These are phyloP conservation scores for Quercus suber DNA, from an alignment of 306 rosid species.

Conservation along the genomic window DNA sequence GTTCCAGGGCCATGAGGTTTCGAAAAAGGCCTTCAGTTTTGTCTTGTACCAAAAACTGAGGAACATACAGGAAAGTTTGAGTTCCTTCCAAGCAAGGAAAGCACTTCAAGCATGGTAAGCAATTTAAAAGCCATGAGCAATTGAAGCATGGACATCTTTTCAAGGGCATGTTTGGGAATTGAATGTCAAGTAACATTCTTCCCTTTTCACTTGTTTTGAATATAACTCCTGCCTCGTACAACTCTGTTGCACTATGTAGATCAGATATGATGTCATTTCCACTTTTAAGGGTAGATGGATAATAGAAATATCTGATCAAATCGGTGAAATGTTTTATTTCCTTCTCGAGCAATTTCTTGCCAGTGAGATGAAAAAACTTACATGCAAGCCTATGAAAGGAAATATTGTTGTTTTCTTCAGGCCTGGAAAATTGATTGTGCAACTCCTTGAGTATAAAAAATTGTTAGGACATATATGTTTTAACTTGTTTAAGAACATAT, in stretches of 20 bases:
- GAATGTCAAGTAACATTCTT: too few species aligned
- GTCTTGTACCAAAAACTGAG: neutral
- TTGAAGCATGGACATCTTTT: neutral
- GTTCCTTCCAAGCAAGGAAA: neutral
- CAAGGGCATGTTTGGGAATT: neutral
- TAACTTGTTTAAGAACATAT: too few species aligned
- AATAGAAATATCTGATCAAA: too few species aligned
- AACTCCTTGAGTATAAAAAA: conserved; percentile 9
- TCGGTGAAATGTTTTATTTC: too few species aligned
- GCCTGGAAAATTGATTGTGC: neutral
- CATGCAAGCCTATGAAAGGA: neutral
- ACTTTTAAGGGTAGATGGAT: too few species aligned
- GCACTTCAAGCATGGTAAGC: conserved; percentile 3
- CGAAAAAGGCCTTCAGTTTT: conserved; percentile 10
- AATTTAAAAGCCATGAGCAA: neutral
- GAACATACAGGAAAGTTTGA: neutral
- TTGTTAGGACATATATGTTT: too few species aligned
- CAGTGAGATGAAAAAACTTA: too few species aligned
- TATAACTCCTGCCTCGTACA: conserved; percentile 3
- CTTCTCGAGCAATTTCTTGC: too few species aligned
- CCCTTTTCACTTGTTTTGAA: neutral
- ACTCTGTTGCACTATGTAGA: neutral
- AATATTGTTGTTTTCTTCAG: too few species aligned
- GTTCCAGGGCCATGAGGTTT: conserved; percentile 34
- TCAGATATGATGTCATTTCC: neutral